phyloP scores from a whole-genome alignment of 2,329 filamentous ascomycete species.

The Aspergillus jensenii region DNA sequence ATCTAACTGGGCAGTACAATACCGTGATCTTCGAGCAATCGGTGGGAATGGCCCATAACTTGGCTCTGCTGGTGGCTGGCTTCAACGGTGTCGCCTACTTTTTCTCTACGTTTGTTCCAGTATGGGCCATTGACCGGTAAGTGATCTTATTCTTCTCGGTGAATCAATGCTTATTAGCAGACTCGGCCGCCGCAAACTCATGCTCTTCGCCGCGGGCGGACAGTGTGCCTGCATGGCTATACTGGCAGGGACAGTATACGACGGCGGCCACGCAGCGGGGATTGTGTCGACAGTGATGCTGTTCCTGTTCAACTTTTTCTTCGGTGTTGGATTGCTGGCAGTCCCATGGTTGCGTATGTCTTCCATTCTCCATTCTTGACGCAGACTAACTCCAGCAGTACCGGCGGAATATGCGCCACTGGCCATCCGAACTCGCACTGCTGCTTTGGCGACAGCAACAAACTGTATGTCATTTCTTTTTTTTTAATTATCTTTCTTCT shows the following conservation, averaged over 20 bases:
- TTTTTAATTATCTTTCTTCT: too few species aligned
- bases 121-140: conserved; percentile 39
- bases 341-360: conserved; percentile 42
- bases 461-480: conserved; percentile 35
- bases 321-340: conserved; percentile 49
- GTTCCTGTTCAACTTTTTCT: conserved; percentile 57
- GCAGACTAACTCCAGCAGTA: conserved; percentile 26
- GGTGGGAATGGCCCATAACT: conserved; percentile 44
- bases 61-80: conserved; percentile 33
- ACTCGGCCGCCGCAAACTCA: conserved; percentile 57
- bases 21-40: conserved; percentile 49
- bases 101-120: conserved; percentile 37
- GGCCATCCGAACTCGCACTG: conserved; percentile 50
- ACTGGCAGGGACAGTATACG: conserved; percentile 45
- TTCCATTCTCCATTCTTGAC: conserved; percentile 16
- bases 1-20: conserved; percentile 21
- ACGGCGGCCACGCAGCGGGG: conserved; percentile 38
- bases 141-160: neutral
- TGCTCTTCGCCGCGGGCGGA: conserved; percentile 57
- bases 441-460: conserved; percentile 50
- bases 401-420: conserved; percentile 49
- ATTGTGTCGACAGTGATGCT: conserved; percentile 51
- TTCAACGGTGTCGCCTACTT: conserved; percentile 48
- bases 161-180: conserved; percentile 13
- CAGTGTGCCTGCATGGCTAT: conserved; percentile 53